Conservation (phyloP, 495 filamentous ascomycete species). For the Apodospora peruviana region DNA sequence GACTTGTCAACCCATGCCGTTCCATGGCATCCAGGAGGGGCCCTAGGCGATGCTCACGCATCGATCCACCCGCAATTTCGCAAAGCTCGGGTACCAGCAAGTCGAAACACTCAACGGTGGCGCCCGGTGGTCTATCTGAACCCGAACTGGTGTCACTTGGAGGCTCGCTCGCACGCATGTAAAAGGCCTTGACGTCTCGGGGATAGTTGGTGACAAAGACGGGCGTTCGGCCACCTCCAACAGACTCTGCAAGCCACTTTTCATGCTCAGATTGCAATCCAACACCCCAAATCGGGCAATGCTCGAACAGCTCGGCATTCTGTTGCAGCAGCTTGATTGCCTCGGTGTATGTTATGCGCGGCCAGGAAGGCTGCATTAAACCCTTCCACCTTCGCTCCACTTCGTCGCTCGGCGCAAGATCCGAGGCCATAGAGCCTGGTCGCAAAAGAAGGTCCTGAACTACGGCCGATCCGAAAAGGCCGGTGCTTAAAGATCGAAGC, state of each 20-base stretch:
- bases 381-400: constrained; percentile 67
- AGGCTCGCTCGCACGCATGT: constrained; percentile 67
- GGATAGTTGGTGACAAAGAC: constrained; percentile 96
- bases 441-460: constrained; percentile 52
- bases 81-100: constrained; percentile 84
- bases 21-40: constrained; percentile 70
- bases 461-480: constrained; percentile 49
- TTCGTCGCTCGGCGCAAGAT: constrained; percentile 31
- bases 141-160: constrained; percentile 2
- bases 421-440: constrained; percentile 21
- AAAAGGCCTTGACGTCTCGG: constrained; percentile 82
- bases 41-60: constrained; percentile 81
- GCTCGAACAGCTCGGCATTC: constrained; percentile 59
- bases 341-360: constrained; percentile 76
- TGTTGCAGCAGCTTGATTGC: constrained; percentile 64
- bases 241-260: constrained; percentile 68
- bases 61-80: constrained; percentile 86
- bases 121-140: constrained; percentile 16
- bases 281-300: constrained; percentile 60
- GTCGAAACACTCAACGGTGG: constrained; percentile 91
- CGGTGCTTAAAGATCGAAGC: constrained; percentile 54
- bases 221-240: constrained; percentile 59
- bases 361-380: constrained; percentile 59
- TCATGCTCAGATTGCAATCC: constrained; percentile 92
- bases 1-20: constrained; percentile 16